A percentile compares a stretch with the other conserved stretches of the same genome.
These are phyloP conservation scores for Neurospora cerealis DNA, from an alignment of 495 filamentous ascomycete genomes.

Conservation along the genomic window DNA sequence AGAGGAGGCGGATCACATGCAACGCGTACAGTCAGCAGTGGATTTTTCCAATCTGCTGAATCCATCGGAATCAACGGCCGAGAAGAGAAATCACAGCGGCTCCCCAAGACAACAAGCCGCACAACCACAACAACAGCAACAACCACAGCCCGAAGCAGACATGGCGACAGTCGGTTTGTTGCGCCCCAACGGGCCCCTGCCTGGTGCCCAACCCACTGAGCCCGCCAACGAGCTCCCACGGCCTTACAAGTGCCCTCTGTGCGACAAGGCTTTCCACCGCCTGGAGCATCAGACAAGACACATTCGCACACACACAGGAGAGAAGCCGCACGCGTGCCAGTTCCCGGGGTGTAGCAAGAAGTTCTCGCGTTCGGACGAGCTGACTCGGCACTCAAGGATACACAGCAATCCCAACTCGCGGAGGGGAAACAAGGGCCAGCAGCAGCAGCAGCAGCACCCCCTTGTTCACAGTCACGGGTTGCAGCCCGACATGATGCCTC, in stretches of 20 bases:
- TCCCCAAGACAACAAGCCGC: conserved; percentile 18
- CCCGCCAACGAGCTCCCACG: conserved; percentile 65
- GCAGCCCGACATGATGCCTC: conserved; percentile 63
- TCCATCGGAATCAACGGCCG: conserved; percentile 34
- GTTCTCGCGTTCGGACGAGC: conserved; percentile 93
- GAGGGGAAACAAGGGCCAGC: conserved; percentile 78
- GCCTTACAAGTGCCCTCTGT: conserved; percentile 96
- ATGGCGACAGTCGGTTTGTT: conserved; percentile 65
- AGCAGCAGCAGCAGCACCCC: conserved; percentile 13
- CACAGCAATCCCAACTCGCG: conserved; percentile 98
- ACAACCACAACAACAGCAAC: conserved; percentile 25
- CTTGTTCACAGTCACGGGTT: conserved; percentile 23
- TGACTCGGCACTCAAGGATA: conserved; percentile 94
- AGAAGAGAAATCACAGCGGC: conserved; percentile 8
- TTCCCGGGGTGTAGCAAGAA: conserved; percentile 95
- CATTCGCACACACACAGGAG: conserved; percentile 94
- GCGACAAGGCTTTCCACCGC: conserved; percentile 98
- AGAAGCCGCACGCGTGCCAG: conserved; percentile 94
- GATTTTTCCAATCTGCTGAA: conserved; percentile 75
- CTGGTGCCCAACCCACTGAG: conserved; percentile 41
- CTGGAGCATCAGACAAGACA: conserved; percentile 97
- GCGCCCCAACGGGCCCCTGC: conserved; percentile 59
- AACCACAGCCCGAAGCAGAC: conserved; percentile 31
- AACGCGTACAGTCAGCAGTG: conserved; percentile 58
- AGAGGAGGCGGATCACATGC: conserved; percentile 50